Evolutionary conservation across 2,329 filamentous ascomycete genomes (phyloP), one percentile per base, ranked within the genome.

Genomic region (Fusarium sp.): DNA sequence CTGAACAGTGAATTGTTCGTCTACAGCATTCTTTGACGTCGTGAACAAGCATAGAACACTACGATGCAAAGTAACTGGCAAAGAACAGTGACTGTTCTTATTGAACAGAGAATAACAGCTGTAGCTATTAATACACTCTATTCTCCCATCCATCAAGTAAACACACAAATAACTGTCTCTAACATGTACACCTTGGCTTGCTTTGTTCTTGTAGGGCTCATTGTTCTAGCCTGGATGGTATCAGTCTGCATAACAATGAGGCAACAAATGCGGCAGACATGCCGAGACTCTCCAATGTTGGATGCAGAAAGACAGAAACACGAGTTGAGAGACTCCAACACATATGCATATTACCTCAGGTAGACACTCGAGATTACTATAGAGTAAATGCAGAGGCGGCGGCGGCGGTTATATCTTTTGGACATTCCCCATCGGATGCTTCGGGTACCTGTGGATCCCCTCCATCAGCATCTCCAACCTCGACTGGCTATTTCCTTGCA

Each of bases 361-460:
- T 59, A 37, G 42, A 49, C 19, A 16, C 25, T 28, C 7, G 1
- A 18, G 7, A 58, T 35, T 35, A 35, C 35, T 3, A 28, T 28
- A 10, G 4, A 42, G 13, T 42, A 32, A 7, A 28, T 25, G 4
- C 11, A 10, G 49, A 15, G 46, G 30, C 13, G 50, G 19, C 13
- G 46, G 18, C 23, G 18, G 49, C 9, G 50, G 50, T 38, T 66
- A 69, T 69, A 64, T 69, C 57, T 69, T 37, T 59, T 66, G 52
- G 33, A 21, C 67, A n/a, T 69, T 47, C 60, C 23, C 62, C 46
- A 18, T 69, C 74, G 74, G 74, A 77, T 72, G 64, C 64, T 52
- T 69, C 74, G 74, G 74, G 53, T 52, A 52, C 50, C 47, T 74
- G 71, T 73, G 71, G 71, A 73, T 65, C 46, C 71, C 67, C 69